Evolutionary conservation across 768 basidiomycete species (phyloP).

Genomic region (Stropharia rugosoannulata): DNA sequence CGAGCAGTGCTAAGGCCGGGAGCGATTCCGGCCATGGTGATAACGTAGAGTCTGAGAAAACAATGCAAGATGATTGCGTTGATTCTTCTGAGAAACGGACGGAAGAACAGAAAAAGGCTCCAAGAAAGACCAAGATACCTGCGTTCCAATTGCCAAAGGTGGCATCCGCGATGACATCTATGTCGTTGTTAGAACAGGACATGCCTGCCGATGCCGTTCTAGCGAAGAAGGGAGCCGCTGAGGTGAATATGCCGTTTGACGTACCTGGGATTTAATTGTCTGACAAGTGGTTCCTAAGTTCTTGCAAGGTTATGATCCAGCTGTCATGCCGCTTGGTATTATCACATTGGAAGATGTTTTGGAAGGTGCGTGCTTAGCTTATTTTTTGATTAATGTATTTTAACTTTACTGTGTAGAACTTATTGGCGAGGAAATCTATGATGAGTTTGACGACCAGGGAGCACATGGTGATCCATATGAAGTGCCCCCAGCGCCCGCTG

Average conservation of each 20-base stretch:
- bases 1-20: background rate
- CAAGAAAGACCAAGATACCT: constrained; percentile 20
- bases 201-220: constrained; percentile 90
- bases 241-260: constrained; percentile 41
- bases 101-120: constrained; percentile 12
- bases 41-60: constrained; percentile 26
- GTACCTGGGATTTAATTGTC: background rate
- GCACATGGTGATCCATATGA: constrained; percentile 52
- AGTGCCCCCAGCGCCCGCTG: constrained; percentile 22
- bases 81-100: background rate
- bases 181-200: constrained; percentile 67
- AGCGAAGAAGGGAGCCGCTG: constrained; percentile 70
- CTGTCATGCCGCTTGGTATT: constrained; percentile 84
- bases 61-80: constrained; percentile 24
- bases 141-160: constrained; percentile 41
- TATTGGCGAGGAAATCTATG: constrained; percentile 91
- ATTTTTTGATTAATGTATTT: background rate
- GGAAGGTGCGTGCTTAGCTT: constrained; percentile 53
- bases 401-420: constrained; percentile 51
- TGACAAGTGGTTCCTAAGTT: constrained; percentile 46
- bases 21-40: background rate
- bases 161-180: constrained; percentile 40
- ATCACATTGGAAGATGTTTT: constrained; percentile 93
- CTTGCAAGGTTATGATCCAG: constrained; percentile 78
- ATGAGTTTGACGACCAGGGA: constrained; percentile 85